Base-by-base conservation (phyloP, 2,329 filamentous ascomycete species). In the Bertia moriformis region DNA sequence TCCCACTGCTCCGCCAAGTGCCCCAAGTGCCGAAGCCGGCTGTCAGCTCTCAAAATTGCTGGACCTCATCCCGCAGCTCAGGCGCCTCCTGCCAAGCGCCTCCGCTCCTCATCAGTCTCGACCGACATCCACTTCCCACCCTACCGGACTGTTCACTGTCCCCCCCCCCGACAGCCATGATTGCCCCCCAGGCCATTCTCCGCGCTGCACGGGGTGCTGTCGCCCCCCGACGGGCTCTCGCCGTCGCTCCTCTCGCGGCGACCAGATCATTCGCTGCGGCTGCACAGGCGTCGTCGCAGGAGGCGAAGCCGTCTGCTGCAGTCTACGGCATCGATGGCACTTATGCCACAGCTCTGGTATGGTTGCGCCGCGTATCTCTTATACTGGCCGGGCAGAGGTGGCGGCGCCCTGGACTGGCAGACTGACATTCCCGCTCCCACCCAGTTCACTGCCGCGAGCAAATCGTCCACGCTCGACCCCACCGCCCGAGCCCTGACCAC, bases 331-430 rank as follows among this genome's bases (percentile, higher is more conserved):
- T 98, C 58, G 91, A 96, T 66, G 91, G 91, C 65, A 96, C 89
- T 60, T 98, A 98, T 69, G 91, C 91, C 61, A 87, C 82, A 68
- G 91, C 91, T 69, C 74, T 98, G 79, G 91, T 98, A 88, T 62
- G 85, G 61, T n/a, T n/a, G n/a, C 19, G 17, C 14, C 7, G 22
- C 7, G n/a, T 10, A n/a, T 27, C 22, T 27, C 7, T 7, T 10
- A 27, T 10, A 10, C 7, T 27, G 22, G 22, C 7, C 22, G 7
- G 22, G 22, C 7, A n/a, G 22, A n/a, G 22, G 22, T 7, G 22
- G n/a, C 7, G 7, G 7, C 22, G 22, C 7, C 7, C 7, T 36
- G 10, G 32, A 18, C 15, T 36, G 44, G 43, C 55, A 56, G 49
- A 55, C 45, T 41, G 47, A 49, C 61, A 57, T 57, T 56, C 53